Conservation (phyloP, 768 basidiomycete genomes). For the Kwoniella sp. region DNA sequence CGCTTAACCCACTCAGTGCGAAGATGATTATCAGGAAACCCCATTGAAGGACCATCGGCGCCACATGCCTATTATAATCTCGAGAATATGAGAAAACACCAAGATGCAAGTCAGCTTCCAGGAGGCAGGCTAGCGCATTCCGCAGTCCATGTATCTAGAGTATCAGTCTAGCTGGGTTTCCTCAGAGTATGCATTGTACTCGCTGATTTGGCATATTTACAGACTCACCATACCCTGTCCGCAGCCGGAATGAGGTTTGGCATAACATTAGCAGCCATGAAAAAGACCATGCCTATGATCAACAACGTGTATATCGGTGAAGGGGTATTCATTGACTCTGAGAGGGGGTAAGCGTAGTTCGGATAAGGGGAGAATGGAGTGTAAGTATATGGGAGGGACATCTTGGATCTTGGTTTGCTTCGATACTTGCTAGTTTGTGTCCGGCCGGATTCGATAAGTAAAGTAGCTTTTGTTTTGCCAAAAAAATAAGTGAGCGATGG, state of each 20-base stretch:
- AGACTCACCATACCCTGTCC: constrained; percentile 34
- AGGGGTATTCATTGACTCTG: constrained; percentile 10
- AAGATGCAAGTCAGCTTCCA: no score
- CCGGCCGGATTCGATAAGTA: no score
- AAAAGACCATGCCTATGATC: constrained; percentile 45
- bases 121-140: no score
- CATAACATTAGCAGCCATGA: constrained; percentile 42
- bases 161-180: no score
- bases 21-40: constrained; percentile 45
- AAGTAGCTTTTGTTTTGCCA: no score
- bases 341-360: constrained; percentile 6
- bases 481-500: no score
- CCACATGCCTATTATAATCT: constrained; percentile 31
- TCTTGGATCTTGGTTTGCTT: background rate
- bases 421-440: no score
- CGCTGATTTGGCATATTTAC: no score
- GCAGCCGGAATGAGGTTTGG: constrained; percentile 37
- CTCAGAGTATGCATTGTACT: no score
- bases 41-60: constrained; percentile 40
- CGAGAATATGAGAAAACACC: no score
- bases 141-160: no score
- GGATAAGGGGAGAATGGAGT: constrained; percentile 19
- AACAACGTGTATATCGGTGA: constrained; percentile 41
- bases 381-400: constrained; percentile 20
- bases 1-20: constrained; percentile 35